Evolutionary conservation across 2,329 filamentous ascomycete genomes (phyloP), one percentile per base, ranked within the genome.

Genomic region (Bisporella sp.): DNA sequence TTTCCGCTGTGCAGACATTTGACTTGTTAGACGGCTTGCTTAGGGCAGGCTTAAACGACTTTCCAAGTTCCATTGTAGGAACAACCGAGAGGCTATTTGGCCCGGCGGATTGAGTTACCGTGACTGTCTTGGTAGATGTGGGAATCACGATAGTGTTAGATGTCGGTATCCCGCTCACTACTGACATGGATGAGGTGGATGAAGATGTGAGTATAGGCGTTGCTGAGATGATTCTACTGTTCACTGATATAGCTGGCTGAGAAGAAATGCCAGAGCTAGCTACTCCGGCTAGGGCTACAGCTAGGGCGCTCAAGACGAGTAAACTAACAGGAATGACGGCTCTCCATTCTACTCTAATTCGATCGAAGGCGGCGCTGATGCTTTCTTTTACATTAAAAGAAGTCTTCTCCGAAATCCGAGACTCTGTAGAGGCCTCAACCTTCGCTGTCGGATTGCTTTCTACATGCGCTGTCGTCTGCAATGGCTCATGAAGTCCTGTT

Each of bases 1-100:
- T 59, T 49, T 74, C 68, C 9, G 71, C 74, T 2, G 71, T 71
- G 62, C 75, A 79, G n/a, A 71, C 57, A 5, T 63, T 57, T 5
- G 55, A 59, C 49, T 62, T 61, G 31, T 63, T 59, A 31, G 41
- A 47, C 8, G 57, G 41, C 31, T 60, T 58, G 9, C 49, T 39
- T 12, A 49, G 47, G 28, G 49, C 37, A 45, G 53, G 57, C n/a
- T 60, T 39, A 9, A 57, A 37, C 35, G n/a, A n/a, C 29, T 63
- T 62, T 35, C 53, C 58, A 53, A 64, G n/a, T 46, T 65, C 61
- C 54, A 71, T 66, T 11, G 73, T 69, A 39, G 71, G 68, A 21
- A 71, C 65, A 33, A 73, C 69, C 21, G 68, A 64, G 35, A 72
- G 59, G 45, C 63, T 66, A 32, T 66, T 69, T 13, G 64, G 61